phyloP scores from a whole-genome alignment of 306 rosid species.

The Vigna unguiculata region DNA sequence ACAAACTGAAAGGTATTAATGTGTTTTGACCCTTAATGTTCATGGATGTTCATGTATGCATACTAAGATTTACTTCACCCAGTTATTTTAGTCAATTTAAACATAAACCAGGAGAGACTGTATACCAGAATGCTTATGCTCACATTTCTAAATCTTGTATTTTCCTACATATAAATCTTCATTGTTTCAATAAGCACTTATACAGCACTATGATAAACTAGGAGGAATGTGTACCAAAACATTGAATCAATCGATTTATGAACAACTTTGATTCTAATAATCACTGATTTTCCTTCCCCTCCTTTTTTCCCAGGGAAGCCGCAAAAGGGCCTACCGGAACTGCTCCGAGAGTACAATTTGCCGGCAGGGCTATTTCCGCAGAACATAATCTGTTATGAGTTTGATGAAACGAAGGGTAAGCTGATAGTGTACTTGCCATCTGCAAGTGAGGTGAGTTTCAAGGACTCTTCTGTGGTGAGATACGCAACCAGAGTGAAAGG shows the following conservation, averaged over 20 bases:
- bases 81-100: neutral
- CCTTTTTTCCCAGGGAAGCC: constrained; percentile 70
- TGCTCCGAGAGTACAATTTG: constrained; percentile 88
- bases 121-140: neutral
- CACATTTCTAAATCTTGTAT: neutral
- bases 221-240: constrained; percentile 11
- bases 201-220: neutral
- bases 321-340: constrained; percentile 77
- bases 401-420: constrained; percentile 77
- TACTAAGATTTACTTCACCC: constrained; percentile 3
- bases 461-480: constrained; percentile 82
- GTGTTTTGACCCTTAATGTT: neutral
- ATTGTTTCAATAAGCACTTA: neutral
- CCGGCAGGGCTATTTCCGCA: constrained; percentile 90
- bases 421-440: constrained; percentile 88
- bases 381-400: constrained; percentile 82
- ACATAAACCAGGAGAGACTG: neutral
- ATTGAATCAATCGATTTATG: constrained; percentile 13
- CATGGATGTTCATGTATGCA: neutral
- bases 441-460: constrained; percentile 81
- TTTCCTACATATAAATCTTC: neutral
- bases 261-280: constrained; percentile 9
- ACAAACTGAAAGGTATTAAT: constrained; percentile 86
- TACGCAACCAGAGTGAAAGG: constrained; percentile 82
- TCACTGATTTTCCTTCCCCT: neutral